Base-by-base conservation (phyloP, 2,329 filamentous ascomycete species). In the Monosporascus sp. region DNA sequence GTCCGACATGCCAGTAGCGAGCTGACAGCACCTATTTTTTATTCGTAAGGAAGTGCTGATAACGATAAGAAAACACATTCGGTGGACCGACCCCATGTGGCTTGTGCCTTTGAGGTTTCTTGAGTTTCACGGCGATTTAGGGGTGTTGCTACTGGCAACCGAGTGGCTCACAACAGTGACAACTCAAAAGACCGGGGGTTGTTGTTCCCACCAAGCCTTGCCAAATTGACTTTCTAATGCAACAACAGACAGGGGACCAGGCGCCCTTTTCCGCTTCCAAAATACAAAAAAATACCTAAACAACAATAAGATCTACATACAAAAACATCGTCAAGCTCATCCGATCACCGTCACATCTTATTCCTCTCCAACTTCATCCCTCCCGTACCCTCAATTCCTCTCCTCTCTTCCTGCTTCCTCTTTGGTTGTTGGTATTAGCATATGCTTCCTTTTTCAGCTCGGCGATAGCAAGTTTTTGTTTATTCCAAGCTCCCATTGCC, bases 211-310 rank as follows among this genome's bases (percentile, higher is more conserved):
- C 42, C 41, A 18, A 27, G 42, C 42, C 5, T 46, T 46, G 24
- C 42, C 42, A 46, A 46, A 46, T 31, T 18, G 42, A 62, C 57
- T 37, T 55, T 56, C 51, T 18, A 8, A 61, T 55, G 56, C 58
- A 61, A 57, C 52, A 54, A 53, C 54, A 54, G 51, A 52, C 57
- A 52, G 41, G 45, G 39, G 49, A 54, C 51, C 54, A 41, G 44
- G 49, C 47, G 27, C 45, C 51, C 51, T 46, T 46, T 54, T 51
- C 48, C 38, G 53, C 57, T 57, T 55, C 31, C 60, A 64, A 58
- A 53, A 64, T 61, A 65, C 64, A 53, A 66, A 66, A 66, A 58
- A 65, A 64, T 54, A 60, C 42, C 42, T 46, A 63, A 59, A 60
- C 54, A 59, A 58, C 58, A 59, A 62, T 51, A 49, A 55, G 57